phyloP scores from a whole-genome alignment of 1,284 basidiomycete species.

The Neotropicomus parvogracilis region DNA sequence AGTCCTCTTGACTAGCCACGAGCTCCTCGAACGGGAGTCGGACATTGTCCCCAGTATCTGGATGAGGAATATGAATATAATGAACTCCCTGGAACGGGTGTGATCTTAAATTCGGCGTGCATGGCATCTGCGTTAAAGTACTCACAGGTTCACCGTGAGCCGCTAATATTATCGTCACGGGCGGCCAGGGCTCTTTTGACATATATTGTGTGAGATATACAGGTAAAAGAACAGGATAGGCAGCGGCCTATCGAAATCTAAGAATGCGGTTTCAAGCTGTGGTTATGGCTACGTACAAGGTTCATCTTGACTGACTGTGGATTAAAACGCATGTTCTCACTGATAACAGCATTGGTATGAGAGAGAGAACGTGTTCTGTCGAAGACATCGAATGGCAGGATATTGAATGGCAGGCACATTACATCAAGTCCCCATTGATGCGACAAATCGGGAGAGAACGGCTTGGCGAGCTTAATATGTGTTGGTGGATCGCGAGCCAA shows the following conservation, averaged over 20 bases:
- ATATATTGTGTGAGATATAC: slow-evolving; percentile 38
- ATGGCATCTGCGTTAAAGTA: neutral
- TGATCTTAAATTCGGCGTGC: neutral
- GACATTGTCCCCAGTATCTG: slow-evolving; percentile 15
- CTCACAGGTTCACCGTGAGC: slow-evolving; percentile 33
- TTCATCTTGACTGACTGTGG: slow-evolving; percentile 32
- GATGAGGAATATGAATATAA: slow-evolving; percentile 31
- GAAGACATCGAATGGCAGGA: slow-evolving; percentile 33
- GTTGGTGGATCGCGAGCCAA: slow-evolving; percentile 23
- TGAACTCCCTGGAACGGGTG: slow-evolving; percentile 22
- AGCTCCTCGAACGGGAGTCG: slow-evolving; percentile 30
- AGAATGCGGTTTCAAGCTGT: slow-evolving; percentile 1
- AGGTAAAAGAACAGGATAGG: slow-evolving; percentile 43
- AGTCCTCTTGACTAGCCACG: slow-evolving; percentile 27
- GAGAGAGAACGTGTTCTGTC: slow-evolving; percentile 22
- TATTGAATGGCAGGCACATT: slow-evolving; percentile 35
- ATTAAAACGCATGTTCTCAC: slow-evolving; percentile 32
- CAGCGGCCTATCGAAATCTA: slow-evolving; percentile 33
- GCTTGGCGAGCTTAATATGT: slow-evolving; percentile 22
- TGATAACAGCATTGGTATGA: slow-evolving; percentile 23
- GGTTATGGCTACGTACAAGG: slow-evolving; percentile 28
- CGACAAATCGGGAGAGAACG: slow-evolving; percentile 34
- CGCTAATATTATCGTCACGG: slow-evolving; percentile 35
- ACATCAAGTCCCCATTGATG: slow-evolving; percentile 37
- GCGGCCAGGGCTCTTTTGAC: slow-evolving; percentile 27